Conservation (phyloP, 2,329 filamentous ascomycete genomes). For the Xylaria sp. region DNA sequence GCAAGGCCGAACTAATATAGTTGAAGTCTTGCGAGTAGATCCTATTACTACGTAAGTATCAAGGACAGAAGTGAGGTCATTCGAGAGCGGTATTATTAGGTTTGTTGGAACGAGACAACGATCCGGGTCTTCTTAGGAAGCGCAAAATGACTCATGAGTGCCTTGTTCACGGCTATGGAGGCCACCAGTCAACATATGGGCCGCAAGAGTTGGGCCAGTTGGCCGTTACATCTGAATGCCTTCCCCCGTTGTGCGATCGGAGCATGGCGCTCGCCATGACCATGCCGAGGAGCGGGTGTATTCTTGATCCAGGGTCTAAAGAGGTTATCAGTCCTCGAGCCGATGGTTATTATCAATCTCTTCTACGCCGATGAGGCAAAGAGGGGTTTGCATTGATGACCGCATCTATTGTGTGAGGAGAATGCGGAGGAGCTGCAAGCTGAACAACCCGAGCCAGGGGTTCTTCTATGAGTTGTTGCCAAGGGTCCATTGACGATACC, state of each 20-base stretch:
- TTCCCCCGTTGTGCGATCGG: constrained; percentile 30
- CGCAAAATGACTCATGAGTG: constrained; percentile 15
- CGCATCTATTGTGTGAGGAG: constrained; percentile 23
- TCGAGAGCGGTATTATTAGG: background rate
- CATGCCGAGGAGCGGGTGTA: background rate
- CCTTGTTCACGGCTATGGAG: constrained; percentile 2
- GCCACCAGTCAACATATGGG: constrained; percentile 13
- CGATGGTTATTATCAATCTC: constrained; percentile 9
- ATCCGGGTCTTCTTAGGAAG: constrained; percentile 1
- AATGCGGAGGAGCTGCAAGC: constrained; percentile 28
- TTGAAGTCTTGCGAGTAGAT: background rate
- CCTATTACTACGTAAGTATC: background rate
- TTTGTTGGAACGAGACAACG: background rate
- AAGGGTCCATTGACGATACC: constrained; percentile 20
- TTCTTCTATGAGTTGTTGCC: constrained; percentile 24
- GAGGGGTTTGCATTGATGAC: constrained; percentile 25
- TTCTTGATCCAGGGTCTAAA: constrained; percentile 1
- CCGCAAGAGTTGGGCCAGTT: constrained; percentile 10
- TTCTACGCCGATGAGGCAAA: constrained; percentile 18
- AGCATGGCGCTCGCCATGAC: constrained; percentile 21
- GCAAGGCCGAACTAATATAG: background rate
- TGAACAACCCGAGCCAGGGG: constrained; percentile 23
- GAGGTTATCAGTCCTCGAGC: constrained; percentile 12
- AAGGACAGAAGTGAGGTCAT: background rate
- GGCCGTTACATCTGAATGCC: constrained; percentile 13